Percentiles rank a stretch among this genome's conserved stretches.
phyloP scores from a whole-genome alignment of 371 early-diverging fungal genomes.

The Lichtheimia ornata region DNA sequence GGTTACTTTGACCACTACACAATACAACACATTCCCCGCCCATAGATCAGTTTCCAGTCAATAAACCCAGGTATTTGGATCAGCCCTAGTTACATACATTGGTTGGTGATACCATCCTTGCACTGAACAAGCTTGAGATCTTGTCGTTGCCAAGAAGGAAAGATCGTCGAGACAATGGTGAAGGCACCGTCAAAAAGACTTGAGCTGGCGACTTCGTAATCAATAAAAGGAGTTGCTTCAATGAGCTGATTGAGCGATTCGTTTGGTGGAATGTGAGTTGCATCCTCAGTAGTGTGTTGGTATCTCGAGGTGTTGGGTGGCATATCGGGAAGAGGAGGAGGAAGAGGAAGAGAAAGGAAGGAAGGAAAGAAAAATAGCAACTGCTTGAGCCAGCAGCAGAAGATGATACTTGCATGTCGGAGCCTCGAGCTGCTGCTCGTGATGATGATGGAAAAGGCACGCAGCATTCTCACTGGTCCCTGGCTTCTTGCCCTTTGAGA shows the following conservation, averaged over 20 bases:
- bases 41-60: slow-evolving; percentile 1
- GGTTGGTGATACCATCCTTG: slow-evolving; percentile 94
- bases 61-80: not conserved
- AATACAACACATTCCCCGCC: not conserved
- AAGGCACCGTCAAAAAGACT: slow-evolving; percentile 70
- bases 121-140: slow-evolving; percentile 72
- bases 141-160: slow-evolving; percentile 72
- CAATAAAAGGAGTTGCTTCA: slow-evolving; percentile 52
- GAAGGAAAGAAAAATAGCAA: slow-evolving; percentile 1
- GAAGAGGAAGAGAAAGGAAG: not conserved
- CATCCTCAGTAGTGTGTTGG: not conserved
- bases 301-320: slow-evolving; percentile 7
- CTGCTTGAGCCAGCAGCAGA: not conserved
- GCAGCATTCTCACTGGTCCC: too few relatives aligned
- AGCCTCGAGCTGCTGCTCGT: too few relatives aligned
- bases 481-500: too few relatives aligned
- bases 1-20: slow-evolving; percentile 78
- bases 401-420: not conserved
- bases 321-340: not conserved
- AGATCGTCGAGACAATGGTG: slow-evolving; percentile 58
- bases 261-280: not conserved
- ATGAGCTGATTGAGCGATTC: slow-evolving; percentile 32
- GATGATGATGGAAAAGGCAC: too few relatives aligned
- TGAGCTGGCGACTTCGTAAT: slow-evolving; percentile 52
- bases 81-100: slow-evolving; percentile 53